Evolutionary conservation across 129 eudicot genomes (phyloP), one percentile per base, ranked within the genome.

Genomic region (Apium graveolens): DNA sequence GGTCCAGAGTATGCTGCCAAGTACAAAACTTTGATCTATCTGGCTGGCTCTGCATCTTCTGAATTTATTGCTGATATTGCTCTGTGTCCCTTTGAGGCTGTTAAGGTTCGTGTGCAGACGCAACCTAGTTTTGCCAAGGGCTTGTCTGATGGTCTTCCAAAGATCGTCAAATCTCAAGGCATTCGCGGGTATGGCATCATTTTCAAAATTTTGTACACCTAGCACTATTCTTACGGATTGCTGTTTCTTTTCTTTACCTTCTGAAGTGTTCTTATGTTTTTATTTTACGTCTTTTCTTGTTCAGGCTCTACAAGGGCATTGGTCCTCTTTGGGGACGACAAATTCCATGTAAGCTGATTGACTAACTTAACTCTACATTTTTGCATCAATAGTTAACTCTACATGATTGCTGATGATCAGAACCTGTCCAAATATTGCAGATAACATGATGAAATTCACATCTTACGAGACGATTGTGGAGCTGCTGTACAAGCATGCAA

Each of bases 241-340:
- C 8, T 4, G 8, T 31, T 7, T 32, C 27, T 17, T 44, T 76
- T 43, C 72, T 18, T 53, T 76, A 32, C 73, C 68, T 60, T 80
- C 49, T 35, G 14, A 78, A 31, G 38, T 66, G 7, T 7, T 9
- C 10, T 13, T 45, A 13, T 7, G 38, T 70, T 11, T 11, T 14
- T 26, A 69, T 17, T n/a, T 2, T 76, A 49, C 60, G 70, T 13
- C 31, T 46, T 74, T 78, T 74, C 16, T 77, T 31, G 41, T 41
- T 35, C 90, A 93, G 98, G 86, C 87, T 93, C 84, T 91, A 85
- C 90, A 93, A 89, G 82, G 98, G 98, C 74, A 48, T 93, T 76
- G 96, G 85, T 75, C 97, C 98, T 77, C 96, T 93, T 46, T 93
- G 97, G 98, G 98, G 97, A 55, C 86, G 97, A 75, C 98, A 93